Conservation (phyloP, 768 basidiomycete genomes). For the Porphyrellus cyaneotinctus region DNA sequence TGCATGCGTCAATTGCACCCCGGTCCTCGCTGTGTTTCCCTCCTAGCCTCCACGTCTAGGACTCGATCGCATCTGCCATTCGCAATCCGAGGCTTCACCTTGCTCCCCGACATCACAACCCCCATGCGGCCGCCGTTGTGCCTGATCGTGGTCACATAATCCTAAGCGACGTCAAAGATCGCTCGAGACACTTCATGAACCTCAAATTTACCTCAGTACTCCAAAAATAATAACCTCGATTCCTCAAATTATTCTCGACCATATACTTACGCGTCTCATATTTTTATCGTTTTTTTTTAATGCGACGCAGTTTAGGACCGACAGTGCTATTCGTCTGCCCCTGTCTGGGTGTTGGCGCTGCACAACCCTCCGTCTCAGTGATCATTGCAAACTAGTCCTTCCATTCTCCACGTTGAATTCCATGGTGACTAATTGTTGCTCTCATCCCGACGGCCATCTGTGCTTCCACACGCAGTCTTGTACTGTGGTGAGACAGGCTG, state of each 20-base stretch:
- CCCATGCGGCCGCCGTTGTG: conserved; percentile 11
- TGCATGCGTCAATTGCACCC: neutral
- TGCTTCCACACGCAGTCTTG: conserved; percentile 22
- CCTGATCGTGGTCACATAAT: conserved; percentile 24
- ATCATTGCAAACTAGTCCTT: conserved; percentile 3
- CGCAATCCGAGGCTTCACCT: neutral
- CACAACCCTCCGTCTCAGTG: neutral
- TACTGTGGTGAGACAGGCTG: conserved; percentile 4
- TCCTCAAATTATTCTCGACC: conserved; percentile 1
- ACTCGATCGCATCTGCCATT: neutral
- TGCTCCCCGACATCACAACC: conserved; percentile 13
- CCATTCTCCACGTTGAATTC: conserved; percentile 14
- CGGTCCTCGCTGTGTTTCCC: conserved; percentile 1
- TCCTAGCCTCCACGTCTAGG: conserved; percentile 3
- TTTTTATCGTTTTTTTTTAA: conserved; percentile 20
- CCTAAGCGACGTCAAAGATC: conserved; percentile 27
- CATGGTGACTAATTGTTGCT: conserved; percentile 21
- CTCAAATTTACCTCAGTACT: conserved; percentile 23
- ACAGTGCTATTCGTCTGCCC: neutral
- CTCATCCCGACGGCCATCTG: conserved; percentile 22
- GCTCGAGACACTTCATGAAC: conserved; percentile 9
- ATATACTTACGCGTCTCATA: conserved; percentile 25
- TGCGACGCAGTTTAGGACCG: neutral
- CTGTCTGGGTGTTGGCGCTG: neutral
- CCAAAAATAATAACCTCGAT: conserved; percentile 33